Conservation (phyloP, 257 asterid genomes). For the Solanum peruvianum region DNA sequence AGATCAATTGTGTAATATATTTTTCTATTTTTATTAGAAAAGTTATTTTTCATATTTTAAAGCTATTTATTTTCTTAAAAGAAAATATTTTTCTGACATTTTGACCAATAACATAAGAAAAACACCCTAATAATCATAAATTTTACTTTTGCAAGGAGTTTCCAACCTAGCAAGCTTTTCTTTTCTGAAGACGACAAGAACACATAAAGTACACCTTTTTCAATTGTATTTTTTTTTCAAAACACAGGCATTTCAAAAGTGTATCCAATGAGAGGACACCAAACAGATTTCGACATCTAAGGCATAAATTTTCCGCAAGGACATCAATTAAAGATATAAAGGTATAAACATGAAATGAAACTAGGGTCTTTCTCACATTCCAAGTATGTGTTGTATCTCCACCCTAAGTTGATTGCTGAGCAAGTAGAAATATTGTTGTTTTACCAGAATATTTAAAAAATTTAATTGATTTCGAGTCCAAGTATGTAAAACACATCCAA, state of each 20-base stretch:
- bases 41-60: too few species aligned
- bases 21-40: too few species aligned
- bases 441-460: background rate
- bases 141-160: slow-evolving; percentile 5
- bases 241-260: background rate
- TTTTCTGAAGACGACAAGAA: background rate
- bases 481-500: background rate
- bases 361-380: background rate
- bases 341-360: background rate
- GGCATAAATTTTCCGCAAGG: background rate
- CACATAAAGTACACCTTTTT: background rate
- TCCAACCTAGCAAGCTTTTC: background rate
- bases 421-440: background rate
- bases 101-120: background rate
- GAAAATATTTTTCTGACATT: background rate
- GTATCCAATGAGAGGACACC: background rate
- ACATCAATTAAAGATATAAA: background rate
- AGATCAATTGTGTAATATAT: too few species aligned
- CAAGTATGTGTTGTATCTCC: background rate
- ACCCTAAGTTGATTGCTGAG: background rate
- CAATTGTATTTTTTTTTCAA: background rate
- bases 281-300: background rate
- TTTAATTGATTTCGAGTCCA: background rate
- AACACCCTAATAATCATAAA: background rate
- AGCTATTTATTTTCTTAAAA: too few species aligned